Evolutionary conservation across 352 stramenopile species (phyloP).

Genomic region (Globisporangium splendens): DNA sequence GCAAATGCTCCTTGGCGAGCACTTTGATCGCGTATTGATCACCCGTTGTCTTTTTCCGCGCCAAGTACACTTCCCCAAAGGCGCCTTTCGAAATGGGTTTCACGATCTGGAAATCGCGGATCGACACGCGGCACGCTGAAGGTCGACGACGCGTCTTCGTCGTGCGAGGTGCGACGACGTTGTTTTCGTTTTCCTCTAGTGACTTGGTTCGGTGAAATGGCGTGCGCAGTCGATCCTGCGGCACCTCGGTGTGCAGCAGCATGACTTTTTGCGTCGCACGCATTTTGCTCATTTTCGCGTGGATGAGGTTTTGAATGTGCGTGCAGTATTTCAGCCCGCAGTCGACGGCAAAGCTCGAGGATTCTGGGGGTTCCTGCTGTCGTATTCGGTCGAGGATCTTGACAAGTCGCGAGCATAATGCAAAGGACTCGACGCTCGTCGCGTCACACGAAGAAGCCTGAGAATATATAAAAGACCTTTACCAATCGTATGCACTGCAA

Average conservation of each 20-base stretch:
- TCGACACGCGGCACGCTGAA: conserved; percentile 51
- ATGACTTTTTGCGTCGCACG: conserved; percentile 76
- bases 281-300: conserved; percentile 89
- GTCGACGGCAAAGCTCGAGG: conserved; percentile 41
- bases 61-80: conserved; percentile 88
- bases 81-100: conserved; percentile 89
- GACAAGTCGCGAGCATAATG: conserved; percentile 65
- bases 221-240: conserved; percentile 27
- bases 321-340: conserved; percentile 53
- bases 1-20: conserved; percentile 83
- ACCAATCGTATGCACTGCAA: neutral
- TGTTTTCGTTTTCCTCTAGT: conserved; percentile 59
- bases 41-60: conserved; percentile 81
- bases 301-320: conserved; percentile 64
- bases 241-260: conserved; percentile 40
- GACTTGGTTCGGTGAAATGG: conserved; percentile 80
- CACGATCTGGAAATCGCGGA: conserved; percentile 87
- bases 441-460: conserved; percentile 72
- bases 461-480: neutral
- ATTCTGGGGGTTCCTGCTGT: conserved; percentile 41
- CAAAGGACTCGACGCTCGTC: conserved; percentile 71
- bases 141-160: conserved; percentile 1
- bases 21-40: conserved; percentile 92
- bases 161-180: neutral
- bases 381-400: conserved; percentile 78